Evolutionary conservation across 192 early-diverging fungal species (phyloP), one percentile per base, ranked within the genome.

Genomic region (Coemansia sp.): DNA sequence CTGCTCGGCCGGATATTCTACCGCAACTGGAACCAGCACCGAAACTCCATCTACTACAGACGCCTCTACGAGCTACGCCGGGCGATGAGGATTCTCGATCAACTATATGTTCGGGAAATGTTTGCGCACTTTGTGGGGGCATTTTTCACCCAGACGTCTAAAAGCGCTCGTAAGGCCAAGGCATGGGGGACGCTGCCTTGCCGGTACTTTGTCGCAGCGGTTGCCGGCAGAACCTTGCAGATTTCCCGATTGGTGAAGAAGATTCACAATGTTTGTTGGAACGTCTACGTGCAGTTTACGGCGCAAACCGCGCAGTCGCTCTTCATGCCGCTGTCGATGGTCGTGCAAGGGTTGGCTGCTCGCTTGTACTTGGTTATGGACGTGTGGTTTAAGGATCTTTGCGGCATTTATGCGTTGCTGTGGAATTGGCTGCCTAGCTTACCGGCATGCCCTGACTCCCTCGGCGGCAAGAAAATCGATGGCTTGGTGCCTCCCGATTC

Each of bases 1-100:
- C 62, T 73, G 3, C 28, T 73, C 17, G 44, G 18, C 11, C 63
- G 70, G 31, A 50, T 73, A 31, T 66, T 62, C 52, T 66, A 73
- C 48, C 70, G 70, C 32, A 73, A 73, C 52, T 59, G 60, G 56
- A 73, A 73, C 55, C 70, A 73, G 51, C 70, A 73, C 52, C 40
- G 40, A 14, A 45, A 43, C 5, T 32, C 59, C 0, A 16, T 66
- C 4, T 62, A 73, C 32, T 73, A 62, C 20, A 58, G 64, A 3
- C 26, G 60, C 12, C 41, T 73, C 0, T 47, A 51, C 41, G 70
- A 62, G 44, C 54, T 73, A 36, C 63, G 70, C 0, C 59, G 70
- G 5, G 64, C 45, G n/a, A 45, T 73, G 31, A 54, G 64, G 1
- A 40, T 66, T 3, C 41, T 66, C 11, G 70, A 62, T 3, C 28